Evolutionary conservation across 75 land plant genomes (phyloP), one percentile per base, ranked within the genome.

Genomic region (Larix kaempferi): DNA sequence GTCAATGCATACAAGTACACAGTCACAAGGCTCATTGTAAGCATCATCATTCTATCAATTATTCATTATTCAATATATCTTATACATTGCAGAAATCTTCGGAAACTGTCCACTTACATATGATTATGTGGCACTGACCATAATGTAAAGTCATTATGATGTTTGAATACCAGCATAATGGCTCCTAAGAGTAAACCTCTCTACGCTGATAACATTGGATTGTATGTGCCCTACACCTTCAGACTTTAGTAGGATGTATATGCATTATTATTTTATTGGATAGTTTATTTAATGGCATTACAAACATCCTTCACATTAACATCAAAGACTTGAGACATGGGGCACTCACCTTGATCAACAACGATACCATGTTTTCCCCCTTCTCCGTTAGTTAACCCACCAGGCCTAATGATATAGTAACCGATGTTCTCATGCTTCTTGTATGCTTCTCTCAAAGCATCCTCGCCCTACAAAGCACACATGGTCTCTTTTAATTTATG

Each of bases 401-500:
- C 84, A 80, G 84, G 84, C 54, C 84, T 80, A 44, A 83, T 64
- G 27, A 83, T 80, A 71, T 80, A 80, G 77, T 80, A 83, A 12
- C 77, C 59, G 49, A 83, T 62, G 58, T 74, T 49, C 41, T 80
- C 62, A 12, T 79, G 78, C 55, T 78, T 41, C 23, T 59, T 75
- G 78, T 83, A 83, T 8, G 77, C 82, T 63, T 76, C 76, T 64
- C 69, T 83, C 29, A 83, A 59, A 49, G 83, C 83, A 26, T 58
- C 55, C 73, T 83, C 84, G 59, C 83, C 84, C 84, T 83, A 52
- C 49, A 72, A 13, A 63, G 15, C 35, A 63, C 7, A n/a, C 61
- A 12, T 1, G 22, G 1, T 23, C 14, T 63, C 14, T 27, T 27
- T 27, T 26, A 26, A 27, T 57, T 14, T 27, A 27, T 63, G 3